These are phyloP conservation scores for Stereum hirsutum DNA, from an alignment of 1,284 basidiomycete species.

Conservation along the genomic window DNA sequence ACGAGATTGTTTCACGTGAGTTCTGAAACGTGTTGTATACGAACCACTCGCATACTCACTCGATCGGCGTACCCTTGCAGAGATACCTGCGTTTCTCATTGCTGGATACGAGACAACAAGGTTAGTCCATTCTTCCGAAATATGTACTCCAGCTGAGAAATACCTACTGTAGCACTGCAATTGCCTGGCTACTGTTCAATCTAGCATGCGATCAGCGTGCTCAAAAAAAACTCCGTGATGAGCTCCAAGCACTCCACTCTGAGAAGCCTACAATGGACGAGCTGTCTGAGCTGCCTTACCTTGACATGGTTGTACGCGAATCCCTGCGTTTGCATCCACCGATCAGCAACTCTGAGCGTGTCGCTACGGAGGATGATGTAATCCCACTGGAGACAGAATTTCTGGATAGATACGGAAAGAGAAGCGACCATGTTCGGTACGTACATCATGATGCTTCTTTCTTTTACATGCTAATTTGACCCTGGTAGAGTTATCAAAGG, in stretches of 20 bases:
- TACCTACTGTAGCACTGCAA: constrained; percentile 15
- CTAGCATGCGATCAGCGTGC: constrained; percentile 44
- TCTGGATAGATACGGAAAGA: constrained; percentile 19
- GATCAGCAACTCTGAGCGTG: constrained; percentile 43
- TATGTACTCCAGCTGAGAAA: too few relatives aligned
- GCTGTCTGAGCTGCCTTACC: constrained; percentile 46
- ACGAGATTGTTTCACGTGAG: constrained; percentile 68
- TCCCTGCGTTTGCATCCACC: constrained; percentile 58
- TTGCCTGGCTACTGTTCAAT: constrained; percentile 55
- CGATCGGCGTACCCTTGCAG: constrained; percentile 18
- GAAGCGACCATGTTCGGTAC: constrained; percentile 18
- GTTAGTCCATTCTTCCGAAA: too few relatives aligned
- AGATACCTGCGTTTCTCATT: constrained; percentile 51
- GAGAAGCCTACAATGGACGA: constrained; percentile 43
- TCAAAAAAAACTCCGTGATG: constrained; percentile 63
- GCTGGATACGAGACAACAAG: constrained; percentile 76
- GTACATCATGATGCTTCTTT: too few relatives aligned
- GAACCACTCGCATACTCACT: neutral
- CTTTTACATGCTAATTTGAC: too few relatives aligned
- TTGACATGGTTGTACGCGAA: constrained; percentile 63
- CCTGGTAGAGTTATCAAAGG: constrained; percentile 31
- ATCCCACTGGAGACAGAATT: constrained; percentile 23
- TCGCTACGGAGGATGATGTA: constrained; percentile 39
- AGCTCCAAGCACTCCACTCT: constrained; percentile 36
- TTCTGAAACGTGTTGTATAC: constrained; percentile 11